A percentile compares a stretch with the other conserved stretches of the same genome.
Evolutionary conservation across 768 basidiomycete species (phyloP).

Genomic region (Hydnomerulius pinastri): DNA sequence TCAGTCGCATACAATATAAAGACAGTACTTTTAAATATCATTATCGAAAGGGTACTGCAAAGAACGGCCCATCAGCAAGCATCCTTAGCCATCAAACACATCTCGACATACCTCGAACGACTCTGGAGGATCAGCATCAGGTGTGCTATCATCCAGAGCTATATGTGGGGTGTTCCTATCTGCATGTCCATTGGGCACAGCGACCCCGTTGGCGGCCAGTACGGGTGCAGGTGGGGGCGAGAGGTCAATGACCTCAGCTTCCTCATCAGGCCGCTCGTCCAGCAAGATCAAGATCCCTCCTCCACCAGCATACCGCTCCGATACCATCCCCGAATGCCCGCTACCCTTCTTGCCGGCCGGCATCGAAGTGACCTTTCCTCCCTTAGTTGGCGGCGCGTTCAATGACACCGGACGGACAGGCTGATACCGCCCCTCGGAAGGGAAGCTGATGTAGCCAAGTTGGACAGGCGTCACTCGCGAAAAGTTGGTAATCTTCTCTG

Average conservation of each 20-base stretch:
- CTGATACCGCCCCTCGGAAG: constrained; percentile 75
- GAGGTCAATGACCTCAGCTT: constrained; percentile 72
- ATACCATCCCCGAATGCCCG: constrained; percentile 36
- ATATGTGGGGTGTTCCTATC: constrained; percentile 53
- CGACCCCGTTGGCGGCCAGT: constrained; percentile 26
- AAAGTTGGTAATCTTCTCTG: constrained; percentile 81
- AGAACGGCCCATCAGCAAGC: constrained; percentile 19
- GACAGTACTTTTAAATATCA: constrained; percentile 44
- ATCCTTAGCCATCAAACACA: background rate
- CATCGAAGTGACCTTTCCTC: constrained; percentile 31
- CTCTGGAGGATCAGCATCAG: constrained; percentile 75
- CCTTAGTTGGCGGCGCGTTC: constrained; percentile 32
- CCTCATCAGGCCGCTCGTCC: constrained; percentile 71
- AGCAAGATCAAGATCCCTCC: constrained; percentile 86
- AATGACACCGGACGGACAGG: constrained; percentile 83
- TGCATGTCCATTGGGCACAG: constrained; percentile 28
- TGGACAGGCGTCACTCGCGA: constrained; percentile 92
- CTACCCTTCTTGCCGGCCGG: constrained; percentile 32
- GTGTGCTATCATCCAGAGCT: constrained; percentile 66
- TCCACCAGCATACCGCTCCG: constrained; percentile 73
- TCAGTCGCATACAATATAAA: constrained; percentile 10
- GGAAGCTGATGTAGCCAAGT: constrained; percentile 82
- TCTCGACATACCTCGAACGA: constrained; percentile 74
- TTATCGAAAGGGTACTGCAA: constrained; percentile 77
- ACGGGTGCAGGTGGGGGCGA: constrained; percentile 46